Evolutionary conservation across 1,284 basidiomycete genomes (phyloP), one percentile per base, ranked within the genome.

Genomic region (Malassezia restricta): DNA sequence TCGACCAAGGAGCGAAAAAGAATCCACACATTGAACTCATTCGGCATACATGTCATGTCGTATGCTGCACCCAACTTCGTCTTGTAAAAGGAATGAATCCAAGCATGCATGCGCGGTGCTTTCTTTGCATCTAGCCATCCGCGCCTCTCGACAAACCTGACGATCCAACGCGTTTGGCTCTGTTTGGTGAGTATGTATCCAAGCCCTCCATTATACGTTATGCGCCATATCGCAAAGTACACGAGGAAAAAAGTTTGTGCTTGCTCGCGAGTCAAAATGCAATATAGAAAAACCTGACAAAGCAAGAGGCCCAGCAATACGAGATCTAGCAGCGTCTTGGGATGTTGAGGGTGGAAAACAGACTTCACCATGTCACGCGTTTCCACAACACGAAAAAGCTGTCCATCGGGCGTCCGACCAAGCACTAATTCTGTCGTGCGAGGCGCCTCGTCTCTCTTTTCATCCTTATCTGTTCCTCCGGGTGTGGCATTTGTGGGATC

Each of bases 351-450:
- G 69, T 90, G 81, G 70, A 94, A 86, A 24, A 98, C 79, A 6
- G 85, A 85, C 4, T 89, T 89, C 54, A 98, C 75, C 54, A 96
- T 89, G 73, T 94, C 89, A 71, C 94, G 87, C 0, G 94, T 98
- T 39, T 87, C 50, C 9, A 40, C 11, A 2, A 47, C 44, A 42
- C 29, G 43, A 28, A 52, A 52, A 8, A 52, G 32, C 5, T 39
- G 37, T 5, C 50, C 50, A 30, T 38, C 44, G 3, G 33, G 50
- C 20, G 50, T 52, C 8, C 50, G 37, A 8, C 50, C 50, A 20
- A 52, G 40, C 33, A 52, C 39, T 7, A 28, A 11, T 9, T 31
- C 15, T 2, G 39, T 35, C 33, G 15, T 35, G 33, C 11, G 15
- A 12, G 33, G 15, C 33, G 15, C 11, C 15, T 35, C 33, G 33